phyloP scores from a whole-genome alignment of 169 alveolate genomes.

The Eimeria mitis region DNA sequence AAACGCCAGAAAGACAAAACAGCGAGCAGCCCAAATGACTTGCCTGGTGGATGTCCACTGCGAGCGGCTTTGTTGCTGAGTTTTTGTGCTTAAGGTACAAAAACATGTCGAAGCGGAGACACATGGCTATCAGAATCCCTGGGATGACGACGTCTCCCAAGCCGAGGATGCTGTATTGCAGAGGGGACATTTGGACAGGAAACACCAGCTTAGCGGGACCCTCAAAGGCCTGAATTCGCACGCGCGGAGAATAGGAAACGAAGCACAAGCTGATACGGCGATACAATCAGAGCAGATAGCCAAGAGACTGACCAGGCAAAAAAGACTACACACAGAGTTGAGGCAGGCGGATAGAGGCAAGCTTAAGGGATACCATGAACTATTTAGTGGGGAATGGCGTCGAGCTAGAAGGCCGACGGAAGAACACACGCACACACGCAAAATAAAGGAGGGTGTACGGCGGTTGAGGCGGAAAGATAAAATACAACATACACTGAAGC shows the following conservation, averaged over 20 bases:
- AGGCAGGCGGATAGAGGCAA: neutral
- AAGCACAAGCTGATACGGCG: neutral
- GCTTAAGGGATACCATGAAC: neutral
- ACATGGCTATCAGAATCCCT: slow-evolving; percentile 95
- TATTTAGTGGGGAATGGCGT: neutral
- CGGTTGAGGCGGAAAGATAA: too few species aligned
- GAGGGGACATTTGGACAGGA: slow-evolving; percentile 89
- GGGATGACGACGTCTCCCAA: slow-evolving; percentile 98
- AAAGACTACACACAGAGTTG: neutral
- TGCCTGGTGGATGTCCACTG: slow-evolving; percentile 76
- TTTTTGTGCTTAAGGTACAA: slow-evolving; percentile 63
- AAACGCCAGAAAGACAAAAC: neutral
- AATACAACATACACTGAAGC: neutral
- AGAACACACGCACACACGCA: neutral
- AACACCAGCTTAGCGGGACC: slow-evolving; percentile 96
- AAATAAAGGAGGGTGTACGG: neutral
- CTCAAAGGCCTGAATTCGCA: slow-evolving; percentile 86
- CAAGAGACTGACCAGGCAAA: neutral
- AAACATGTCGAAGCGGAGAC: slow-evolving; percentile 90
- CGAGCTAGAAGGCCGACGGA: neutral
- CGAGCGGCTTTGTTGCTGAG: slow-evolving; percentile 2
- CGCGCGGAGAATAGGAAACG: neutral
- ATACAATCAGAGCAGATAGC: neutral
- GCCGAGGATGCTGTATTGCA: slow-evolving; percentile 94
- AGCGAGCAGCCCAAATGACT: neutral